Evolutionary conservation across 139 green algal genomes (phyloP), one percentile per base, ranked within the genome.

Genomic region (Ostreobium quekettii): DNA sequence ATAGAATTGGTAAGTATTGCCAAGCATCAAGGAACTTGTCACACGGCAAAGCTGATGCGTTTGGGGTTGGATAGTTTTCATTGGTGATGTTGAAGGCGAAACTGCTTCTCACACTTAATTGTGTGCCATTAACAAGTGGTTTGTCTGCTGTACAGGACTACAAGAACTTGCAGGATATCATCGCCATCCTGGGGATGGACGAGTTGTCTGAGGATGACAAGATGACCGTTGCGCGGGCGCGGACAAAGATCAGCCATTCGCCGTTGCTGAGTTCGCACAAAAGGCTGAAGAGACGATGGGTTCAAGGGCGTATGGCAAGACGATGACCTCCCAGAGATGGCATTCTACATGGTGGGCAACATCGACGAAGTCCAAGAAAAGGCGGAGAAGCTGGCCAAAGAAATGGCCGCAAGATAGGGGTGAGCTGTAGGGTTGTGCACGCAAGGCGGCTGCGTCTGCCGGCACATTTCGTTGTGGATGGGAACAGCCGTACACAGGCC

Each of bases 101-200:
- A n/a, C n/a, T n/a, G n/a, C n/a, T n/a, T n/a, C n/a, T n/a, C n/a
- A n/a, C n/a, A n/a, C n/a, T n/a, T n/a, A n/a, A n/a, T n/a, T n/a
- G n/a, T n/a, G n/a, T n/a, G n/a, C n/a, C n/a, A n/a, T n/a, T n/a
- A n/a, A n/a, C n/a, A n/a, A n/a, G n/a, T n/a, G n/a, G n/a, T n/a
- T n/a, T n/a, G n/a, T n/a, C n/a, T n/a, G n/a, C 15, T 53, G 11
- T 19, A 53, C 42, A 92, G 81, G 86, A 92, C 83, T 96, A 96
- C 89, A 95, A 95, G 83, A 95, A 95, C 85, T 70, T 96, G 86
- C 85, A 83, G 86, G 94, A 99, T 80, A 99, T 99, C 83, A 99
- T 99, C 85, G 94, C 95, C 76, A 99, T 99, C 83, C 85, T 99
- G 71, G 95, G 95, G 49, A 99, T 99, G 95, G 95, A 99, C 76